phyloP scores from a whole-genome alignment of 352 stramenopile species.

The Thraustochytrium striatum region DNA sequence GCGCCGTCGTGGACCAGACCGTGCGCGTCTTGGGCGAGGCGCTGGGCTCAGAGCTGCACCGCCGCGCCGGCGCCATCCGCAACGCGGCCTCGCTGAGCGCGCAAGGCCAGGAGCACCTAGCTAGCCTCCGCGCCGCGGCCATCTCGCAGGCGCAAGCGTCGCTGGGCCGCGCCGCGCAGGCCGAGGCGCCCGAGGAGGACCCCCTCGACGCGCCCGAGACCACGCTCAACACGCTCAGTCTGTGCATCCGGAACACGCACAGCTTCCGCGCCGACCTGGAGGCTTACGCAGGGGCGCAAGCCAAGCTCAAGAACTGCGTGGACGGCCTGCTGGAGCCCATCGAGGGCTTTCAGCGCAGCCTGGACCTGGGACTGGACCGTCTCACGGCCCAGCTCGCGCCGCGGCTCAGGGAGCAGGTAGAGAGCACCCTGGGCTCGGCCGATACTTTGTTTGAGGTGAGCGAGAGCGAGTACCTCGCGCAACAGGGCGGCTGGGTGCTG shows the following conservation, averaged over 20 bases:
- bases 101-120: conserved; percentile 38
- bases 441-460: conserved; percentile 13
- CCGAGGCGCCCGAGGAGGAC: neutral
- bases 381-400: conserved; percentile 4
- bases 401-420: neutral
- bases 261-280: conserved; percentile 14
- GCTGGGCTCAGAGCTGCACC: neutral
- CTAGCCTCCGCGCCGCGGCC: conserved; percentile 9
- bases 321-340: conserved; percentile 19
- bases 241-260: conserved; percentile 39
- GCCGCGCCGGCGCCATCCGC: neutral
- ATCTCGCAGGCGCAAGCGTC: conserved; percentile 26
- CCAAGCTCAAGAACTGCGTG: conserved; percentile 37
- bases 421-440: neutral
- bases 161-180: no score
- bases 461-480: conserved; percentile 31
- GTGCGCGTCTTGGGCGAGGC: conserved; percentile 29
- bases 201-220: conserved; percentile 9
- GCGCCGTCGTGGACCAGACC: conserved; percentile 33
- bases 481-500: neutral
- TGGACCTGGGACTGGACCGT: conserved; percentile 18
- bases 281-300: neutral
- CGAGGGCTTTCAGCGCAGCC: conserved; percentile 18
- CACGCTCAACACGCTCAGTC: conserved; percentile 16
- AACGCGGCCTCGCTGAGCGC: neutral